phyloP scores from a whole-genome alignment of 148 eudicot genomes.

The Gaultheria prostrata region DNA sequence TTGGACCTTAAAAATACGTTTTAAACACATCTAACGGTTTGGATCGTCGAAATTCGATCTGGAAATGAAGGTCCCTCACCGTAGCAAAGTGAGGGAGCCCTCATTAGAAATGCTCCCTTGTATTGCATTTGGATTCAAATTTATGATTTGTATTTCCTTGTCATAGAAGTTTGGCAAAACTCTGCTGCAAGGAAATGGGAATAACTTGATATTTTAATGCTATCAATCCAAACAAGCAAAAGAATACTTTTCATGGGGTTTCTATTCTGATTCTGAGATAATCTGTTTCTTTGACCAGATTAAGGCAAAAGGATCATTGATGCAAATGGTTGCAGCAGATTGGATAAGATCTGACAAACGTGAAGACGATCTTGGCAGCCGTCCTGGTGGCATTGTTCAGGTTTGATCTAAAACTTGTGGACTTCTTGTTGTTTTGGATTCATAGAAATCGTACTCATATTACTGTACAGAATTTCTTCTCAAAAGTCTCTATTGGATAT shows the following conservation, averaged over 20 bases:
- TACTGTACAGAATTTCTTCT: background rate
- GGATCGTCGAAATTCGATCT: no score
- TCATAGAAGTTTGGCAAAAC: background rate
- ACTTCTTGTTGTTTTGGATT: background rate
- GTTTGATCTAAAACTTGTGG: constrained; percentile 21
- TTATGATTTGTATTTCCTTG: background rate
- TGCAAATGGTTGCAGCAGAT: constrained; percentile 61
- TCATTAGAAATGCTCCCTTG: no score
- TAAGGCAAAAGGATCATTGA: constrained; percentile 48
- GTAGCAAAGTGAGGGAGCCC: no score
- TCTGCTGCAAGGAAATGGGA: background rate
- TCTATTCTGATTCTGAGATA: background rate
- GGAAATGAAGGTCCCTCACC: no score
- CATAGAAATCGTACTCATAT: background rate
- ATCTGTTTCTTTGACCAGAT: constrained; percentile 26
- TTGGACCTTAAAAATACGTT: no score
- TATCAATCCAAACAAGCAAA: background rate
- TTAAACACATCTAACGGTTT: no score
- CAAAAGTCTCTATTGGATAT: constrained; percentile 4
- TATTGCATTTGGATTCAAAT: background rate
- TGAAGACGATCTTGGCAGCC: constrained; percentile 61
- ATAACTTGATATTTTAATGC: background rate
- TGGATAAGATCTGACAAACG: constrained; percentile 64
- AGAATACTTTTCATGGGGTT: background rate
- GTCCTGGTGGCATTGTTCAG: constrained; percentile 62